These are phyloP conservation scores for Neoboletus subvelutipes DNA, from an alignment of 768 basidiomycete species.

Conservation along the genomic window DNA sequence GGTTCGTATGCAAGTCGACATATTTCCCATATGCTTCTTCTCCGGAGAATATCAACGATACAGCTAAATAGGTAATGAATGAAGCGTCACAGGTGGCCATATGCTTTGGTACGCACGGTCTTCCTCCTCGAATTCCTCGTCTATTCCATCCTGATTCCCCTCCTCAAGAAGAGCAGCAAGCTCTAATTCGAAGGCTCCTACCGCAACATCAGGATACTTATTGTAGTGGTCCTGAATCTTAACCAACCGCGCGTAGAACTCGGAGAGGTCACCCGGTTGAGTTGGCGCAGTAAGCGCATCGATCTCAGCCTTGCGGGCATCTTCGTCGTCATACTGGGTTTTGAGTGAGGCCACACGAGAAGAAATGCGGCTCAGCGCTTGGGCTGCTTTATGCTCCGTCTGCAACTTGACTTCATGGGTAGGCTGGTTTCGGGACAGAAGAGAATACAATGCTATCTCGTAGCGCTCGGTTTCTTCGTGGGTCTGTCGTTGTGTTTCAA, in stretches of 20 bases:
- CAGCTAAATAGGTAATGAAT: constrained; percentile 44
- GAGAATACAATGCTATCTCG: constrained; percentile 80
- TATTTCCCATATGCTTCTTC: constrained; percentile 96
- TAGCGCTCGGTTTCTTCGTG: constrained; percentile 96
- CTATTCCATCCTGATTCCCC: constrained; percentile 60
- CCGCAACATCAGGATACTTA: constrained; percentile 89
- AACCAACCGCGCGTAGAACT: constrained; percentile 94
- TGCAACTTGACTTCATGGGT: constrained; percentile 66
- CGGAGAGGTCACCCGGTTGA: constrained; percentile 74
- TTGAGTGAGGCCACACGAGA: constrained; percentile 65
- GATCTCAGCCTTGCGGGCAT: constrained; percentile 66
- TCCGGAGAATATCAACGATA: constrained; percentile 88
- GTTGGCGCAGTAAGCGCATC: constrained; percentile 57
- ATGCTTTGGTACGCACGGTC: constrained; percentile 63
- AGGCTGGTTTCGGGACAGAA: constrained; percentile 67
- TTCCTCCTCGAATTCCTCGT: constrained; percentile 75
- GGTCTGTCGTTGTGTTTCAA: constrained; percentile 92
- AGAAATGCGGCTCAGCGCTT: constrained; percentile 83
- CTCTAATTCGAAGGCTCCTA: constrained; percentile 81
- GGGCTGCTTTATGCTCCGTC: constrained; percentile 86
- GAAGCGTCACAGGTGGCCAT: constrained; percentile 1
- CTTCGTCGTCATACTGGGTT: constrained; percentile 75
- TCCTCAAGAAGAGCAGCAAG: constrained; percentile 81
- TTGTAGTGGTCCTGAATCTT: constrained; percentile 96
- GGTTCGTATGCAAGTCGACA: constrained; percentile 87